phyloP scores from a whole-genome alignment of 495 filamentous ascomycete genomes.

The Jackrogersella multiformis region DNA sequence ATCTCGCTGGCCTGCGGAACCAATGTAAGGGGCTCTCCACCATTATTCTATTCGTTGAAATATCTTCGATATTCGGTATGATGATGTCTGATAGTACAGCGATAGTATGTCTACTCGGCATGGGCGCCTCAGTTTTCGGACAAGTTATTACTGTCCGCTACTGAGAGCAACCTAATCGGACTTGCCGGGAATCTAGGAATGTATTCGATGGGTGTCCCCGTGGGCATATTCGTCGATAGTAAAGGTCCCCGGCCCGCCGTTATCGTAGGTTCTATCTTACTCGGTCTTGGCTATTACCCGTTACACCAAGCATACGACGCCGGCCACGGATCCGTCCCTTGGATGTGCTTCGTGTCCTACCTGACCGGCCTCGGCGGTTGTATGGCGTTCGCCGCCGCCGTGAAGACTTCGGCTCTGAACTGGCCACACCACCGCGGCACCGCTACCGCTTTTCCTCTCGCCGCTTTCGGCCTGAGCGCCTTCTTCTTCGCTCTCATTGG shows the following conservation, averaged over 20 bases:
- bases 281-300: constrained; percentile 83
- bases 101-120: constrained; percentile 95
- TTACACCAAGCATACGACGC: constrained; percentile 71
- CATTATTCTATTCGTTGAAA: not conserved
- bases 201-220: constrained; percentile 90
- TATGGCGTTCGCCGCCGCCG: constrained; percentile 82
- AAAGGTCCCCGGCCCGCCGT: constrained; percentile 82
- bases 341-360: constrained; percentile 83
- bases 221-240: constrained; percentile 86
- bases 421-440: constrained; percentile 93
- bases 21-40: constrained; percentile 68
- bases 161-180: constrained; percentile 90
- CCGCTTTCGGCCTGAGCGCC: constrained; percentile 93
- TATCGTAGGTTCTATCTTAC: constrained; percentile 72
- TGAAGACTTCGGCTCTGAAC: constrained; percentile 91
- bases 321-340: constrained; percentile 70
- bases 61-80: constrained; percentile 5
- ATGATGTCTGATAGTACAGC: constrained; percentile 2
- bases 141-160: constrained; percentile 83
- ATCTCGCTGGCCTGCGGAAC: constrained; percentile 92
- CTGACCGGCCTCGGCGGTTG: constrained; percentile 89
- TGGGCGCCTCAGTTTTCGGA: constrained; percentile 97
- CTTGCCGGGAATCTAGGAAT: constrained; percentile 93
- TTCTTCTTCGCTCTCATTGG: constrained; percentile 92
- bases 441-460: constrained; percentile 90